Conservation (phyloP, 2,329 filamentous ascomycete species). For the Trichoderma guizhouense region DNA sequence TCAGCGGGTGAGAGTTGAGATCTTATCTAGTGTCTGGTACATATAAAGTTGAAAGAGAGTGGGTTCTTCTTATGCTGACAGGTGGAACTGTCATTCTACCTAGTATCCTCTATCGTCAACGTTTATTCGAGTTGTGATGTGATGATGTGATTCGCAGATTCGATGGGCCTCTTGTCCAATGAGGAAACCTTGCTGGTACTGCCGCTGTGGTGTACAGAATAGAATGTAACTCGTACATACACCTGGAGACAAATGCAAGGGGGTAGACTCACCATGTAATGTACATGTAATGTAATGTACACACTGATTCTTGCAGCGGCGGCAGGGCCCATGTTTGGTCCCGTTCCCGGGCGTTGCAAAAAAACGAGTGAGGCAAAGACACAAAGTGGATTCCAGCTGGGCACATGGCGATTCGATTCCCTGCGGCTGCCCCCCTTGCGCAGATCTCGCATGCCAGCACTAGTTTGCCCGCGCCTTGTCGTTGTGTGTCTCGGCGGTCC, state of each 20-base stretch:
- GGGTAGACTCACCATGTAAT: neutral
- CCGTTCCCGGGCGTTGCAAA: neutral
- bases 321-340: neutral
- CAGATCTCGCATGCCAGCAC: constrained; percentile 11
- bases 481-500: neutral
- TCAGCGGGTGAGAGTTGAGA: neutral
- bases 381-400: neutral
- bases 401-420: neutral
- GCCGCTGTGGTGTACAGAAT: neutral
- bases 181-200: neutral
- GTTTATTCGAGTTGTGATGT: neutral
- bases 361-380: neutral
- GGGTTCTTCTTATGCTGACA: neutral
- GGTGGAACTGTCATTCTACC: too few species aligned
- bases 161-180: neutral
- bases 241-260: neutral
- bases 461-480: neutral
- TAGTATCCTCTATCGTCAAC: neutral
- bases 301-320: neutral
- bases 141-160: neutral
- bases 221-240: neutral
- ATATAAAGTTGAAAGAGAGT: neutral
- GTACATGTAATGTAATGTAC: neutral
- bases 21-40: too few species aligned
- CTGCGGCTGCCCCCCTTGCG: neutral